Base-by-base conservation (phyloP, 192 early-diverging fungal genomes). In the Bifiguratus adelaidae region DNA sequence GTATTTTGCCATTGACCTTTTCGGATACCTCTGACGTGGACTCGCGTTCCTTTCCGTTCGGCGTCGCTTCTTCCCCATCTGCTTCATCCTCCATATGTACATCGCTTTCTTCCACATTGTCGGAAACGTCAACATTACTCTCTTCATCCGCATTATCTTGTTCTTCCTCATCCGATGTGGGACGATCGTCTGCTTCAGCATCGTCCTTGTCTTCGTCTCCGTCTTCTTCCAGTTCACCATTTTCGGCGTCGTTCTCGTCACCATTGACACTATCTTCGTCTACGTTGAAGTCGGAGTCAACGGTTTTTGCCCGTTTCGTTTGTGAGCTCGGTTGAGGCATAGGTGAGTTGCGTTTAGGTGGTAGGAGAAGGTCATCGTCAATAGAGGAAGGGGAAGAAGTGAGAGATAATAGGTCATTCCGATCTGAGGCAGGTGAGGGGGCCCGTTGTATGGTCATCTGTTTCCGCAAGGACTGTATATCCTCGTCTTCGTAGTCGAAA, bases 401-500 rank as follows among this genome's bases (percentile, higher is more conserved):
- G n/a, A n/a, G n/a, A n/a, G n/a, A n/a, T n/a, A n/a, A n/a, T 28
- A 30, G 28, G 26, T 12, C 26, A 26, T 47, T 28, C 32, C 11
- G 16, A 9, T 26, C 32, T 28, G 19, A n/a, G n/a, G n/a, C n/a
- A n/a, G n/a, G n/a, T n/a, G n/a, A n/a, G n/a, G n/a, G n/a, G n/a
- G n/a, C 3, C 22, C 7, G 4, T 1, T 1, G 38, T 18, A 27
- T 19, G 20, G 33, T 26, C 15, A 29, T 58, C 45, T 65, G 67
- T 63, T 70, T 69, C 37, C 68, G 47, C 40, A 76, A 32, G 7
- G 56, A 70, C 28, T 41, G 22, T 8, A 76, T 63, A 30, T 68
- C 62, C 23, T 72, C 67, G 36, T 76, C 70, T 35, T 62, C 57
- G 44, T 73, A 76, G 6, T 55, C 56, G 43, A 70, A 71, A 51